Conservation (phyloP, 345 rosid genomes). For the Diplotaxis tenuifolia region DNA sequence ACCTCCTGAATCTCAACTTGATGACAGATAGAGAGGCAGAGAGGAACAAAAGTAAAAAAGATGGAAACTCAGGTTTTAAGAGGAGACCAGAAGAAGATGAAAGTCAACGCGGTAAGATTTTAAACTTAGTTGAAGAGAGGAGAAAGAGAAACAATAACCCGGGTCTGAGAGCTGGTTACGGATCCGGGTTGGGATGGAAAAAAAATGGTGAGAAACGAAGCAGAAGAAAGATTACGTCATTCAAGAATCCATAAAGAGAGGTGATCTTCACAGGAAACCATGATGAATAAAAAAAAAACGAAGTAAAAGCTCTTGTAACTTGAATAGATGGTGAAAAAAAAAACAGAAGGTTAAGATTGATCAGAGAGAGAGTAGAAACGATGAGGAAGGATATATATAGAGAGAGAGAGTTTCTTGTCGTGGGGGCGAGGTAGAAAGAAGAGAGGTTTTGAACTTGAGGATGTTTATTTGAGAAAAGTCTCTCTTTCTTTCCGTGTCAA, state of each 20-base stretch:
- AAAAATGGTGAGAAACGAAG: constrained; percentile 3
- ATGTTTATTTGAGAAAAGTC: constrained; percentile 31
- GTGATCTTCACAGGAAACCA: neutral
- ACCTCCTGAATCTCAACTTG: neutral
- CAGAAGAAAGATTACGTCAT: constrained; percentile 20
- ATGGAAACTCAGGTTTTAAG: constrained; percentile 9
- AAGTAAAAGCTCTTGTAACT: constrained; percentile 6
- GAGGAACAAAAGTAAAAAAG: neutral
- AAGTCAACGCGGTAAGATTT: constrained; percentile 33
- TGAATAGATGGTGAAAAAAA: constrained; percentile 2
- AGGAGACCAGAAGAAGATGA: constrained; percentile 12
- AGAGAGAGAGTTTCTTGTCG: constrained; percentile 30
- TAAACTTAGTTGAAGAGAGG: neutral
- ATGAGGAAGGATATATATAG: neutral
- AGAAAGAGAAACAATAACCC: neutral
- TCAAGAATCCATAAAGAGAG: constrained; percentile 6
- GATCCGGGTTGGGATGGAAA: constrained; percentile 20
- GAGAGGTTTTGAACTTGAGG: neutral
- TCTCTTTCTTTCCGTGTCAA: constrained; percentile 37
- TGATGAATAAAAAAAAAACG: neutral
- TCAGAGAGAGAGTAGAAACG: neutral
- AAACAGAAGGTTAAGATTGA: constrained; percentile 12
- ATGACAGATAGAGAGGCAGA: neutral
- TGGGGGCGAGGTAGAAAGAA: constrained; percentile 39
- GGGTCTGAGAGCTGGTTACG: constrained; percentile 21